phyloP scores from a whole-genome alignment of 768 basidiomycete species.

The Leucocoprinus leucothites region DNA sequence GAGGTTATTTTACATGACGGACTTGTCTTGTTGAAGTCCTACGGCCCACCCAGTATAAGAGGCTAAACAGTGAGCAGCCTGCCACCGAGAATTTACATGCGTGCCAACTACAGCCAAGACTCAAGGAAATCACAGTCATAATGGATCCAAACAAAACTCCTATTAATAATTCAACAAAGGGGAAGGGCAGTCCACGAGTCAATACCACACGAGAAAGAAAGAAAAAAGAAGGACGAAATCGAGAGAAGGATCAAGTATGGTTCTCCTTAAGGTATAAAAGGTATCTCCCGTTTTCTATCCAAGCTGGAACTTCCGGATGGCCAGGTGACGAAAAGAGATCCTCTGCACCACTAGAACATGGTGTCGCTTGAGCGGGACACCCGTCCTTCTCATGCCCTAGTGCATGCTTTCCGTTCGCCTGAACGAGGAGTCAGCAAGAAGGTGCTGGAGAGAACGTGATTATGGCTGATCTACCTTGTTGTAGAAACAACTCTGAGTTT shows the following conservation, averaged over 20 bases:
- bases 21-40: too few relatives aligned
- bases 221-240: background rate
- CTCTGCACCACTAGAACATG: background rate
- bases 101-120: too few relatives aligned
- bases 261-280: conserved; percentile 4
- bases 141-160: too few relatives aligned
- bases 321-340: conserved; percentile 5
- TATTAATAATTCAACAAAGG: too few relatives aligned
- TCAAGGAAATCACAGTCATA: too few relatives aligned
- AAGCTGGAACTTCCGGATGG: conserved; percentile 2
- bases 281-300: conserved; percentile 5
- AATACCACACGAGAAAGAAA: background rate
- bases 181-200: too few relatives aligned
- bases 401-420: conserved; percentile 1
- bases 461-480: background rate
- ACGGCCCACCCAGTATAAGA: too few relatives aligned
- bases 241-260: background rate
- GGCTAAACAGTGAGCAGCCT: too few relatives aligned
- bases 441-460: background rate
- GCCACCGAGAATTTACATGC: too few relatives aligned
- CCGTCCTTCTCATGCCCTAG: background rate
- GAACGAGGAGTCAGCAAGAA: background rate
- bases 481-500: conserved; percentile 8
- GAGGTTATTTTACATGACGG: too few relatives aligned
- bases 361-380: background rate